Base-by-base conservation (phyloP, 2,329 filamentous ascomycete genomes). In the Hymenoscyphus infarciens region DNA sequence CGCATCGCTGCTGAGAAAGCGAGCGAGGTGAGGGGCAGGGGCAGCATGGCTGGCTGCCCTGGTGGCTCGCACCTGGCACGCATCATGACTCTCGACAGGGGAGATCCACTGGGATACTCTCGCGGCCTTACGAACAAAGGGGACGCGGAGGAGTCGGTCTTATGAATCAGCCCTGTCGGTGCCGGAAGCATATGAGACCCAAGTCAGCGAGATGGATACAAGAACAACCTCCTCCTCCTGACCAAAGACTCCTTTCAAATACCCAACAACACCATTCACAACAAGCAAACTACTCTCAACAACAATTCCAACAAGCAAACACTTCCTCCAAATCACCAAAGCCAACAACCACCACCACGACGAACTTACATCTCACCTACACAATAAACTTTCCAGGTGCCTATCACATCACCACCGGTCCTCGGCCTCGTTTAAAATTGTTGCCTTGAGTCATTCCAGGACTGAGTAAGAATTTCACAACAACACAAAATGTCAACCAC, bases 401-500 rank as follows among this genome's bases (percentile, higher is more conserved):
- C 49, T 22, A 53, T 56, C 38, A 19, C 22, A 38, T 66, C 67
- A 68, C 22, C 45, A 52, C 65, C 67, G 67, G 61, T 67, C 29
- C 49, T 68, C 67, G 67, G 68, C 64, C 64, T 70, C 69, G 67
- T 65, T 61, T 67, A 67, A 70, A 68, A 67, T 67, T 58, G 55
- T 55, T 61, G 64, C 67, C 69, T 70, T 70, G 69, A 71, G 63
- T 71, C 68, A 69, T 69, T 63, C 61, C 57, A 8, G 13, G 33
- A 53, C 27, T 31, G 31, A 61, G 42, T 27, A 63, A 52, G 39
- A 63, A 63, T 39, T 56, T 29, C 29, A 63, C 61, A 61, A 61
- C 64, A 67, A 66, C 65, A 67, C 69, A 71, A 67, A 67, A 72
- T 72, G 70, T 70, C 69, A 59, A 66, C 66, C 31, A 62, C 62